These are phyloP conservation scores for Pichia sp. DNA, from an alignment of 1,139 yeast species.

Conservation along the genomic window DNA sequence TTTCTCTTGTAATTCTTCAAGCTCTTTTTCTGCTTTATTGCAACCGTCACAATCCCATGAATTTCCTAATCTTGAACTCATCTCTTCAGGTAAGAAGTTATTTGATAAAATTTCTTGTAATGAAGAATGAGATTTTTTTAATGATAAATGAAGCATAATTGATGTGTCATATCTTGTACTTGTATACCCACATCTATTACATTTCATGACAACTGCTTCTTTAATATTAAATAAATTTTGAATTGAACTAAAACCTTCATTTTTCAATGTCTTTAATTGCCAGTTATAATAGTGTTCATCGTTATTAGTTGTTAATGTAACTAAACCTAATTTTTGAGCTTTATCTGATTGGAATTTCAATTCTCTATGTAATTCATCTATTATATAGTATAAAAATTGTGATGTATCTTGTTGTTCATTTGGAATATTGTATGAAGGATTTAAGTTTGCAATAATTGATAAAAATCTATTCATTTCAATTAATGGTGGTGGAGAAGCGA, in stretches of 20 bases:
- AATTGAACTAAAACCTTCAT: constrained; percentile 61
- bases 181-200: constrained; percentile 57
- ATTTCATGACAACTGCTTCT: constrained; percentile 54
- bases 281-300: constrained; percentile 50
- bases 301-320: neutral
- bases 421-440: constrained; percentile 65
- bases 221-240: constrained; percentile 79
- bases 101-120: constrained; percentile 22
- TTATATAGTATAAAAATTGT: constrained; percentile 75
- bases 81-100: constrained; percentile 26
- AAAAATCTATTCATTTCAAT: constrained; percentile 63
- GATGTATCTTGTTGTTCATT: constrained; percentile 90
- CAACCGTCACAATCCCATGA: constrained; percentile 90
- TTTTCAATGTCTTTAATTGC: constrained; percentile 45
- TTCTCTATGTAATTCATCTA: constrained; percentile 88
- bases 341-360: constrained; percentile 36
- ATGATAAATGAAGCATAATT: constrained; percentile 27
- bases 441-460: constrained; percentile 44
- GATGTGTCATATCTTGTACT: constrained; percentile 34
- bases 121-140: constrained; percentile 19
- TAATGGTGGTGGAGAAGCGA: constrained; percentile 48
- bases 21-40: constrained; percentile 35
- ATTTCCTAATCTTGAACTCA: constrained; percentile 63
- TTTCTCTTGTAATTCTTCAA: constrained; percentile 32
- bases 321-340: constrained; percentile 1